Percentiles rank a stretch among this genome's conserved stretches.
Evolutionary conservation across 2,329 filamentous ascomycete species (phyloP).

Genomic region (Fusarium sp.): DNA sequence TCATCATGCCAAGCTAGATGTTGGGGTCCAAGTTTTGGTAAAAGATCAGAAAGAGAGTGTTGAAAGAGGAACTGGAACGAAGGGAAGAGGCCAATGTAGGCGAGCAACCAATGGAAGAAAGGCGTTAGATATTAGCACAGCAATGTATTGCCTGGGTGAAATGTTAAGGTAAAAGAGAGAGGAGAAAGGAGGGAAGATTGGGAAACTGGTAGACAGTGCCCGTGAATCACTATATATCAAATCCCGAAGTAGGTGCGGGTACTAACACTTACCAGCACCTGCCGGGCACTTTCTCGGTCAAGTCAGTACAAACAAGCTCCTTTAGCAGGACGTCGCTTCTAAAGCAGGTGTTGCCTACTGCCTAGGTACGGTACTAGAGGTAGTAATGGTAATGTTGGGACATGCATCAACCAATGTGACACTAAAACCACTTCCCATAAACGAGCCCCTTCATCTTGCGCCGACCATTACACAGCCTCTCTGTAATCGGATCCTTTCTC

Average conservation of each 20-base stretch:
- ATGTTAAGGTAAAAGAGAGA: neutral
- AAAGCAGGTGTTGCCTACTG: no score
- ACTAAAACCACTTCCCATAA: conserved; percentile 23
- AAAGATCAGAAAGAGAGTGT: neutral
- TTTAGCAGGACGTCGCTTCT: neutral
- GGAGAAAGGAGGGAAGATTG: neutral
- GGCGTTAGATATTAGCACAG: neutral
- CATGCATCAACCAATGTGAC: conserved; percentile 1
- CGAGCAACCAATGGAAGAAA: neutral
- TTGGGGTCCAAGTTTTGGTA: neutral
- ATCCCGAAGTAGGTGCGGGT: conserved; percentile 2
- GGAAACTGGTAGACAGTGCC: conserved; percentile 5
- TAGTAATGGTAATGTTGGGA: neutral
- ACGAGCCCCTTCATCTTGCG: conserved; percentile 18
- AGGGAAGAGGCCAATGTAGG: neutral
- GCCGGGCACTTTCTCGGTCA: conserved; percentile 25
- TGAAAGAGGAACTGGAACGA: neutral
- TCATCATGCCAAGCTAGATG: conserved; percentile 27
- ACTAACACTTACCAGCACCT: conserved; percentile 13
- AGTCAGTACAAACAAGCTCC: neutral
- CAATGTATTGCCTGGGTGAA: neutral
- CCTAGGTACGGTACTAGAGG: no score
- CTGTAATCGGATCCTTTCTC: conserved; percentile 23
- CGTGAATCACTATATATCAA: conserved; percentile 19
- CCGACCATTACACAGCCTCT: conserved; percentile 24